Evolutionary conservation across 495 filamentous ascomycete species (phyloP).

Genomic region (Neurospora africana): DNA sequence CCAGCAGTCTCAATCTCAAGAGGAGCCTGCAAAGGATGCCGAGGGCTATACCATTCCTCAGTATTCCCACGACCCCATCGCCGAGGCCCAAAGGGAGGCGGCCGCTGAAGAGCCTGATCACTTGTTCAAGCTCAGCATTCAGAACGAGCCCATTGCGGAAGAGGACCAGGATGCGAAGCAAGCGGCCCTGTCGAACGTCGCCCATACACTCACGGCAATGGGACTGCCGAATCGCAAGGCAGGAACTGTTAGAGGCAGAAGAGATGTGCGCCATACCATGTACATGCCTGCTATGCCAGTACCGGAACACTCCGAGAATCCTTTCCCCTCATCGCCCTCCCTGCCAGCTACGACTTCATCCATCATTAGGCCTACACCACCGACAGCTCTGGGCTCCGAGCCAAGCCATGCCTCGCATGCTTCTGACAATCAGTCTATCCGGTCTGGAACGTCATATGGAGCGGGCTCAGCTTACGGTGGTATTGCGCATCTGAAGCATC

Average conservation of each 20-base stretch:
- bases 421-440: constrained; percentile 86
- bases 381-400: constrained; percentile 38
- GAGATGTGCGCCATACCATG: constrained; percentile 84
- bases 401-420: constrained; percentile 47
- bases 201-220: constrained; percentile 60
- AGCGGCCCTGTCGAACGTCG: constrained; percentile 79
- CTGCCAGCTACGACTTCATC: constrained; percentile 24
- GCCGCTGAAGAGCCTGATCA: constrained; percentile 53
- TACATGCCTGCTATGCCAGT: constrained; percentile 50
- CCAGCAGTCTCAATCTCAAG: constrained; percentile 12
- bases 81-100: constrained; percentile 71
- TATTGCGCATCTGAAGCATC: constrained; percentile 54
- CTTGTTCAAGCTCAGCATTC: constrained; percentile 82
- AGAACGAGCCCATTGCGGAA: constrained; percentile 85
- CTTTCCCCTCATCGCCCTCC: constrained; percentile 36
- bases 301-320: constrained; percentile 31
- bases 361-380: constrained; percentile 28
- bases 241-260: constrained; percentile 74
- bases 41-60: constrained; percentile 64
- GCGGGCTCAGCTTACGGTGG: constrained; percentile 30
- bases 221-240: constrained; percentile 52
- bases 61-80: constrained; percentile 65
- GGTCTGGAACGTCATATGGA: constrained; percentile 73
- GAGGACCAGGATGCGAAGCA: constrained; percentile 77
- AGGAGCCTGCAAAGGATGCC: constrained; percentile 37